These are phyloP conservation scores for Escallonia rubra DNA, from an alignment of 129 eudicot genomes.

Conservation along the genomic window DNA sequence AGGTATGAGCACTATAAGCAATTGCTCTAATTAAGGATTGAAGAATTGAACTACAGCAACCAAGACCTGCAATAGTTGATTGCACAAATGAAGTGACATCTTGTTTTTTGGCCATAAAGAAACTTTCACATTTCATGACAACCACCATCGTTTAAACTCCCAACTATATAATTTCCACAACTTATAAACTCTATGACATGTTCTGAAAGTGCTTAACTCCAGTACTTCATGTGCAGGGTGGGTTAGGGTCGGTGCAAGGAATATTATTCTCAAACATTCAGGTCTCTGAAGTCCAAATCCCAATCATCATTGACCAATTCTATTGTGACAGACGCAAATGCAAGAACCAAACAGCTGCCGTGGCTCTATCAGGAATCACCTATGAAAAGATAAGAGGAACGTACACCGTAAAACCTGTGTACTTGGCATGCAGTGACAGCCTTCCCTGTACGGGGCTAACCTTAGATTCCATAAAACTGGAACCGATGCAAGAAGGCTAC, in stretches of 20 bases:
- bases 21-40: not conserved
- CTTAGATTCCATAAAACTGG: conserved; percentile 53
- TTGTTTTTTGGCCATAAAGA: too few relatives aligned
- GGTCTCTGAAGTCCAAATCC: conserved; percentile 71
- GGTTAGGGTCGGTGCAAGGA: conserved; percentile 82
- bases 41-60: not conserved
- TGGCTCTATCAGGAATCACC: conserved; percentile 76
- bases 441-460: conserved; percentile 76
- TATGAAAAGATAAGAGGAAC: conserved; percentile 84
- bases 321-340: conserved; percentile 84
- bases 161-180: not conserved
- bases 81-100: not conserved
- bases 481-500: conserved; percentile 56
- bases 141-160: not conserved
- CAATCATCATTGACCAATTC: conserved; percentile 87
- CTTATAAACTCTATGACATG: too few relatives aligned
- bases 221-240: conserved; percentile 57
- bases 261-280: conserved; percentile 78
- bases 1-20: conserved; percentile 44
- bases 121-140: too few relatives aligned
- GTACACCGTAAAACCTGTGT: conserved; percentile 86
- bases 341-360: conserved; percentile 83
- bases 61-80: not conserved
- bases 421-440: conserved; percentile 82
- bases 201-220: too few relatives aligned